Evolutionary conservation across 176 grass and related monocot species (phyloP).

Genomic region (Miscanthus lutarioriparius): DNA sequence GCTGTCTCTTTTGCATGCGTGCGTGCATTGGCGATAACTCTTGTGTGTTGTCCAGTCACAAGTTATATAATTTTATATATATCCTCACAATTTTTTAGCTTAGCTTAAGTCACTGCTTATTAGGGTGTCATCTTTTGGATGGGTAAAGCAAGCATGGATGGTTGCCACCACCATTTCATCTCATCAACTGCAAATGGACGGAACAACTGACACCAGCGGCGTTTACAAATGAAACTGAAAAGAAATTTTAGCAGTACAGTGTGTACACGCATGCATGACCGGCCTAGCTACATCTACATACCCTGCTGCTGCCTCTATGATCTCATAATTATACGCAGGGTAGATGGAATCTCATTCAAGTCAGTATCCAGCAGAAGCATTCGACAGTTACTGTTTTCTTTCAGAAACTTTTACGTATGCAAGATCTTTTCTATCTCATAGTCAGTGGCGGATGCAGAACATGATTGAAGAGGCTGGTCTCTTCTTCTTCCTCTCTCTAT

Average conservation of each 20-base stretch:
- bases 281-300: neutral
- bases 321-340: neutral
- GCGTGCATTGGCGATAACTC: too few species aligned
- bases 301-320: neutral
- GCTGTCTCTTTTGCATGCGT: neutral
- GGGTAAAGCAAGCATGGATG: neutral
- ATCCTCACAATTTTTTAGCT: neutral
- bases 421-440: neutral
- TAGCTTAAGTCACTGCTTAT: too few species aligned
- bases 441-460: too few species aligned
- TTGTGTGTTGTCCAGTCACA: neutral
- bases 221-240: neutral
- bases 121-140: neutral
- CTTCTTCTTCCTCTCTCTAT: too few species aligned
- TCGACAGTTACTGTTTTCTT: constrained; percentile 5
- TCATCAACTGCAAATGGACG: neutral
- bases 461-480: too few species aligned
- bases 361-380: neutral
- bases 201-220: neutral
- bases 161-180: neutral
- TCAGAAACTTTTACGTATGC: constrained; percentile 25
- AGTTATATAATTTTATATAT: neutral
- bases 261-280: neutral
- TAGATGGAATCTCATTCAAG: constrained; percentile 28
- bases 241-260: neutral